Base-by-base conservation (phyloP, 2,329 filamentous ascomycete genomes). In the Sporothrix curviconia region DNA sequence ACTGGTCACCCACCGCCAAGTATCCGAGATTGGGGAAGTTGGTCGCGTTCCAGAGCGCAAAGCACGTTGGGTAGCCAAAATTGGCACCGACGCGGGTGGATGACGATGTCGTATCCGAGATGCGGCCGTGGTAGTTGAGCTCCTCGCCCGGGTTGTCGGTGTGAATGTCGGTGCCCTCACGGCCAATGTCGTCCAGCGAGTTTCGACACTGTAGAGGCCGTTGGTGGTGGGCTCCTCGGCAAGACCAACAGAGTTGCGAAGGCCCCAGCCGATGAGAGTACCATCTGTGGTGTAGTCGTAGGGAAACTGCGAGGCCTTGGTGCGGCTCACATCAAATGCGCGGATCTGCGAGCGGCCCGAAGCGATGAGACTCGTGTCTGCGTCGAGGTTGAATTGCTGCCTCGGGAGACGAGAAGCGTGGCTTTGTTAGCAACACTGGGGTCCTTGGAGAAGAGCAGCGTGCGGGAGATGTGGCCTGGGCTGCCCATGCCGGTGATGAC, bases 61-160 rank as follows among this genome's bases (percentile, higher is more conserved):
- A 87, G 72, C 87, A 90, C 46, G 76, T 70, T 1, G 87, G 87
- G 66, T 90, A 91, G 22, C 87, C 87, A 65, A 85, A 86, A 68
- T 89, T 89, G 3, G 69, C n/a, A n/a, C n/a, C n/a, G n/a, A n/a
- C n/a, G n/a, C n/a, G 70, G 4, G 24, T 24, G 4, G 36, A 7
- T 15, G 24, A 15, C 5, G 64, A 66, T 0, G 62, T 62, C 9
- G 69, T 64, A 14, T 68, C 65, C 59, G 69, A 64, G 36, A 87
- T 73, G 51, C 90, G 77, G 2, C 86, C 85, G 62, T 86, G 82
- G 67, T 79, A 88, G 68, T 90, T 89, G 68, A 90, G 69, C 68
- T 89, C 84, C 66, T 90, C 86, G 19, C 81, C 86, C 0, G 86
- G 86, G 65, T 89, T 89, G 61, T 85, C 74, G 62, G 81, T 71